Evolutionary conservation across 768 basidiomycete species (phyloP), one percentile per base, ranked within the genome.

Genomic region (Leccinellum rugosiceps): DNA sequence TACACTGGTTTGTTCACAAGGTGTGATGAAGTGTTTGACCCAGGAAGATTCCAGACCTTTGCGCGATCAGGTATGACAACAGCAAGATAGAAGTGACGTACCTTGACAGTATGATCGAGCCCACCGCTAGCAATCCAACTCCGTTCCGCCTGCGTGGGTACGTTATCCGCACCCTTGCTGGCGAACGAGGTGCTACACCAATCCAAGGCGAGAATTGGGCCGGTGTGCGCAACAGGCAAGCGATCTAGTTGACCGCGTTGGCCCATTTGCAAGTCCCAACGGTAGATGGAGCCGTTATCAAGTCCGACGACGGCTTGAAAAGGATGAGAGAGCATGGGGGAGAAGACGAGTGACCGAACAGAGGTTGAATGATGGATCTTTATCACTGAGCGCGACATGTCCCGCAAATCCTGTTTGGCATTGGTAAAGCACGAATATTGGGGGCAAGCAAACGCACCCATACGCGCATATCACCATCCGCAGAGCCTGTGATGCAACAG

Each of bases 51-150:
- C 91, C 91, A 93, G 0, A 91, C 75, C 87, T 88, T 55, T 7
- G 31, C n/a, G 43, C 8, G 17, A 26, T 63, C 46, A 60, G 57
- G 26, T 21, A 59, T 14, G 49, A 48, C 13, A 25, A 3, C 15
- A 6, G 6, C 3, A n/a, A 14, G 35, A 54, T 19, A 23, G 53
- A 53, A 46, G 15, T 9, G 34, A 63, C 70, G 34, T 47, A 85
- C 89, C 76, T 92, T 92, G 50, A 92, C 90, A 28, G 80, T 85
- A 34, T 85, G 83, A 72, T 94, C 92, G 30, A 93, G 74, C 0
- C 90, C 88, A 13, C 86, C 89, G 53, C 88, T 92, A 6, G 84
- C 86, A 21, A 94, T 78, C 90, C 90, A 94, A 2, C 89, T 88
- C 6, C 72, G 68, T 9, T 68, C 66, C n/a, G 53, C 49, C 48